Base-by-base conservation (phyloP, 805 yeast species). In the Suhomyces pyralidae region DNA sequence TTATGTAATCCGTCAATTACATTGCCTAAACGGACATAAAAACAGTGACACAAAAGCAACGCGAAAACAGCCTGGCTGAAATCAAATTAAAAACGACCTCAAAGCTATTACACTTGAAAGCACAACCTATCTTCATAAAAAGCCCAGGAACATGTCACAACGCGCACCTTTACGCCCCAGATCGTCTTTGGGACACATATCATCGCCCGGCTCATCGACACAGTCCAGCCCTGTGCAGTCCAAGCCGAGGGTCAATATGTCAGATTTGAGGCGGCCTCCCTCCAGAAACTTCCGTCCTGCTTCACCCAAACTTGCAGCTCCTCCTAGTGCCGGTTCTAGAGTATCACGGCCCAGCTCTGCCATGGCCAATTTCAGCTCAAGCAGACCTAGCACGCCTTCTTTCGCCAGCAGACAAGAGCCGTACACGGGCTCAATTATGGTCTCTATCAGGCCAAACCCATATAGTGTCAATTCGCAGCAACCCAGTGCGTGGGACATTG, bases 391-490 rank as follows among this genome's bases (percentile, higher is more conserved):
- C 7, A 75, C 79, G 1, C 79, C 79, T 12, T 63, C 69, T 34
- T 62, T 61, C 36, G 30, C 40, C 4, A 57, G 51, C 47, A 51
- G 58, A 15, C 60, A 59, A 9, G 79, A 74, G 46, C 78, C 78
- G 0, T 88, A 86, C 61, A 77, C 82, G 3, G 96, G 96, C 1
- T 77, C 85, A 14, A 90, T 90, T 56, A 79, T 82, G 1, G 97
- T 90, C 1, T 81, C 91, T 0, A 80, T 90, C 10, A 74, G 97
- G 55, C 90, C 92, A 15, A 84, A 86, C 58, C 97, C 97, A 0
- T 64, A 74, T 47, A 62, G 69, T 24, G 65, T 62, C 34, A 69
- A 69, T 53, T 67, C 71, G 8, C 62, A 69, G 67, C 65, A 58
- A 53, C 45, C 69, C 8, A 45, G 70, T 19, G 71, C 63, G 55